Base-by-base conservation (phyloP, 148 eudicot species). In the Rheum nobile region DNA sequence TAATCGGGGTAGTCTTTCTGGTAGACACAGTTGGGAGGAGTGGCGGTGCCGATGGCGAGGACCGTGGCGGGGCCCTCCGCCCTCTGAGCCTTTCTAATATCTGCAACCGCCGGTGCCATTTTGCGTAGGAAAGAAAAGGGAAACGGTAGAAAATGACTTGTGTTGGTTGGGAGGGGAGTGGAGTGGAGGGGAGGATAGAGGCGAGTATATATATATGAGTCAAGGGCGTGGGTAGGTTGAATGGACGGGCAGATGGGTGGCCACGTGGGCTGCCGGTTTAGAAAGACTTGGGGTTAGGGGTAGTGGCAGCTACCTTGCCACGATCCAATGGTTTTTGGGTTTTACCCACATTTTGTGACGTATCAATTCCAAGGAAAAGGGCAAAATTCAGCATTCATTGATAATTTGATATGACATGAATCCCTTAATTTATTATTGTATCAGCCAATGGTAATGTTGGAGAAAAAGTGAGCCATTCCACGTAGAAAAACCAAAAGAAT, bases 1-100 rank as follows among this genome's bases (percentile, higher is more conserved):
- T 34, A 68, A 14, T 68, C 72, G 2, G 72, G 72, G 72, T 68
- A 68, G 44, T 68, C 72, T 37, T 68, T 68, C 26, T 68, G 72
- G 72, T 68, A 68, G 44, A 68, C 11, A 19, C 72, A 68, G 44
- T 68, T 68, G 44, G 72, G 43, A 0, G 72, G 72, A 6, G 72
- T 68, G 43, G 72, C 72, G 72, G 72, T 68, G 44, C 72, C 72
- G 13, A 68, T 68, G 28, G 72, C 72, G 44, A 68, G 72, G 43
- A 68, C 72, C 4, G 72, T 68, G 44, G 72, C 72, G 1, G 72
- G 43, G 6, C 72, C 72, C 12, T 68, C 72, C 1, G 72, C 72
- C 32, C 72, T 68, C 72, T 68, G 72, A 29, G 72, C 72, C 44
- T 68, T 35, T 10, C 72, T 16, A 10, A 68, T 68, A 34, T 68